Conservation (phyloP, 1,284 basidiomycete species). For the Cerioporus squamosus region DNA sequence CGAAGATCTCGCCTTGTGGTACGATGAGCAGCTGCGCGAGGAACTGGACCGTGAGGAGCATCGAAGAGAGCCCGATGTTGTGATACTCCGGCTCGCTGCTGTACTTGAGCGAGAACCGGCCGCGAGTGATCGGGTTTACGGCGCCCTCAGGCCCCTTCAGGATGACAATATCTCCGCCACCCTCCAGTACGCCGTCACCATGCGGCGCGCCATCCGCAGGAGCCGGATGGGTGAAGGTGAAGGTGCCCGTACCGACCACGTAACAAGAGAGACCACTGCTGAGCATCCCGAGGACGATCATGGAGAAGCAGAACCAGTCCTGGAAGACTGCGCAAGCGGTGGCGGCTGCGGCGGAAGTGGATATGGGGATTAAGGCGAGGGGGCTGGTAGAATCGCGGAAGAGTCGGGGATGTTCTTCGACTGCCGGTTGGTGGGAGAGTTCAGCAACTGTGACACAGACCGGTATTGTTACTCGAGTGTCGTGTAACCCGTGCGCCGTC, state of each 20-base stretch:
- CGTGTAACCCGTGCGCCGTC: not conserved
- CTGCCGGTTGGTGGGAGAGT: slow-evolving; percentile 5
- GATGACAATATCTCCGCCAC: slow-evolving; percentile 9
- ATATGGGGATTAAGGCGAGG: slow-evolving; percentile 21
- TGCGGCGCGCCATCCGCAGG: slow-evolving; percentile 9
- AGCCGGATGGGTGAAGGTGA: slow-evolving; percentile 12
- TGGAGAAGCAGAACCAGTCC: slow-evolving; percentile 23
- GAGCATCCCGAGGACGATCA: slow-evolving; percentile 20
- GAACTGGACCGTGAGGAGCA: slow-evolving; percentile 20
- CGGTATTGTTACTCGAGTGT: slow-evolving; percentile 9
- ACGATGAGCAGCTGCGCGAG: slow-evolving; percentile 19
- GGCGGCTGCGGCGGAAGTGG: slow-evolving; percentile 8
- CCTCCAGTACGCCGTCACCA: slow-evolving; percentile 12
- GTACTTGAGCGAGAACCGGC: slow-evolving; percentile 16
- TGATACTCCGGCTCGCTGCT: slow-evolving; percentile 11
- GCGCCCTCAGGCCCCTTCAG: slow-evolving; percentile 14
- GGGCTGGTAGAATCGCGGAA: slow-evolving; percentile 14
- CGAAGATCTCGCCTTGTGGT: slow-evolving; percentile 17
- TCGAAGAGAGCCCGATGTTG: slow-evolving; percentile 13
- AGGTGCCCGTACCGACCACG: slow-evolving; percentile 13
- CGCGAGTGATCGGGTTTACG: slow-evolving; percentile 16
- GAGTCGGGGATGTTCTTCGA: slow-evolving; percentile 13
- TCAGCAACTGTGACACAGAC: slow-evolving; percentile 19
- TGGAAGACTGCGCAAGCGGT: slow-evolving; percentile 8
- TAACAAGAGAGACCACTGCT: slow-evolving; percentile 16